Percentiles rank a stretch among this genome's conserved stretches.
phyloP scores from a whole-genome alignment of 2,329 filamentous ascomycete species.

The Paracamarosporium sp. region DNA sequence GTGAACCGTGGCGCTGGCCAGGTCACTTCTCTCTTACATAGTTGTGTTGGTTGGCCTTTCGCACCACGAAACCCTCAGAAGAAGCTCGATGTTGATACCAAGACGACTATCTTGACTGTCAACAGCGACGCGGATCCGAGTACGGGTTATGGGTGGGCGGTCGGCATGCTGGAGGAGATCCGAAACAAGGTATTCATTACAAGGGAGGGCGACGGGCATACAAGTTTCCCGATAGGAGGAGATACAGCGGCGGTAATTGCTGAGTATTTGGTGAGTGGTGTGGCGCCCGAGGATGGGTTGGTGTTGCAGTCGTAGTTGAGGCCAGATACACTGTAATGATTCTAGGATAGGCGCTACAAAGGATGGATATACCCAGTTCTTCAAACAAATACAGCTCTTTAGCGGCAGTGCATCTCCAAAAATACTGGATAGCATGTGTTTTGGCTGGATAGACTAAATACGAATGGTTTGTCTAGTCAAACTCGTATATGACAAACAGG shows the following conservation, averaged over 20 bases:
- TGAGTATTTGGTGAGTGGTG: constrained; percentile 43
- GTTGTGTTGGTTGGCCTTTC: constrained; percentile 51
- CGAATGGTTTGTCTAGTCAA: no score
- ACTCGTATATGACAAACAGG: no score
- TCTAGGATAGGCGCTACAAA: neutral
- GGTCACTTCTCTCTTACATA: constrained; percentile 40
- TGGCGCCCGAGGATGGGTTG: constrained; percentile 29
- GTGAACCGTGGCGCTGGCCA: constrained; percentile 43
- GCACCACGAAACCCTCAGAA: constrained; percentile 44
- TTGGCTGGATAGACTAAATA: no score
- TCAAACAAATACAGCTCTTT: neutral
- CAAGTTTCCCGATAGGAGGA: constrained; percentile 43
- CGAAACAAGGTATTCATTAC: constrained; percentile 47
- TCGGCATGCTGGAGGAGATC: constrained; percentile 31
- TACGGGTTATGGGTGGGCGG: constrained; percentile 42
- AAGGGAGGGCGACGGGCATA: constrained; percentile 51
- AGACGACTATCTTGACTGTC: constrained; percentile 46
- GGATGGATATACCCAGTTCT: neutral
- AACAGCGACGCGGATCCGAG: constrained; percentile 51
- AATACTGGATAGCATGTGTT: no score
- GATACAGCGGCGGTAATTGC: constrained; percentile 40
- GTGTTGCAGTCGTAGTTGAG: constrained; percentile 11
- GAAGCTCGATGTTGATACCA: constrained; percentile 27
- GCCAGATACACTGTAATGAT: neutral
- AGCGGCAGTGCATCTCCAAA: no score